Conservation (phyloP, 1,284 basidiomycete genomes). For the Austroboletus novae-zelandiae region DNA sequence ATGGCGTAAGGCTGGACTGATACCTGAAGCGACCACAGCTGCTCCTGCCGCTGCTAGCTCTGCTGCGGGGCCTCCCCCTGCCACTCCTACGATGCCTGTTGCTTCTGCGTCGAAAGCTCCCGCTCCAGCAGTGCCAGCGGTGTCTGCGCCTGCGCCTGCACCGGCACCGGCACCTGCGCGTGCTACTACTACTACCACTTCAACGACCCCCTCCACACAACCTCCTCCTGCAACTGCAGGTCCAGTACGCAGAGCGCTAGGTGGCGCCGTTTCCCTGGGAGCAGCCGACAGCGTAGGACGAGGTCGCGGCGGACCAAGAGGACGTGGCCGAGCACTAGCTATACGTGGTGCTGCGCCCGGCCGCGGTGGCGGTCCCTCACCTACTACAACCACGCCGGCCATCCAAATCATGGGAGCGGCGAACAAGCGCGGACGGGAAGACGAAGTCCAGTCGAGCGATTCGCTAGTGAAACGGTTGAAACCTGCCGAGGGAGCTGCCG, state of each 20-base stretch:
- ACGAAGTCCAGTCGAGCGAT: conserved; percentile 48
- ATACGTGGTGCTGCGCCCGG: conserved; percentile 43
- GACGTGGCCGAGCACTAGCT: conserved; percentile 29
- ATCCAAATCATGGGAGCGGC: conserved; percentile 69
- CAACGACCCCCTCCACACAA: conserved; percentile 9
- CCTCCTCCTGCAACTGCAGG: conserved; percentile 9
- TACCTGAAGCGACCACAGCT: conserved; percentile 30
- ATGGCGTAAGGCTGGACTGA: conserved; percentile 49
- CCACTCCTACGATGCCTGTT: conserved; percentile 24
- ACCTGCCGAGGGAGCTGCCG: conserved; percentile 37
- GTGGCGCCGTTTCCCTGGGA: conserved; percentile 28
- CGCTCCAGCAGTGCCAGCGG: not conserved
- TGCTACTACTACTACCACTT: conserved; percentile 18
- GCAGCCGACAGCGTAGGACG: conserved; percentile 19
- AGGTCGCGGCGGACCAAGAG: conserved; percentile 36
- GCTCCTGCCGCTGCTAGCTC: conserved; percentile 19
- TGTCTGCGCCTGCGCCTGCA: not conserved
- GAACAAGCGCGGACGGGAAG: conserved; percentile 64
- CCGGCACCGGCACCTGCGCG: conserved; percentile 21
- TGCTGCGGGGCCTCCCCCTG: conserved; percentile 14
- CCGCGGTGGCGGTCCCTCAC: conserved; percentile 36
- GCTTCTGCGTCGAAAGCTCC: conserved; percentile 18
- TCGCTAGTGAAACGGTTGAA: conserved; percentile 71
- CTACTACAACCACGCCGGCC: conserved; percentile 18
- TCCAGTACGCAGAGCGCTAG: conserved; percentile 22